Percentiles rank a stretch among this genome's conserved stretches.
phyloP scores from a whole-genome alignment of 495 filamentous ascomycete genomes.

The Penicillium macrosclerotiorum region DNA sequence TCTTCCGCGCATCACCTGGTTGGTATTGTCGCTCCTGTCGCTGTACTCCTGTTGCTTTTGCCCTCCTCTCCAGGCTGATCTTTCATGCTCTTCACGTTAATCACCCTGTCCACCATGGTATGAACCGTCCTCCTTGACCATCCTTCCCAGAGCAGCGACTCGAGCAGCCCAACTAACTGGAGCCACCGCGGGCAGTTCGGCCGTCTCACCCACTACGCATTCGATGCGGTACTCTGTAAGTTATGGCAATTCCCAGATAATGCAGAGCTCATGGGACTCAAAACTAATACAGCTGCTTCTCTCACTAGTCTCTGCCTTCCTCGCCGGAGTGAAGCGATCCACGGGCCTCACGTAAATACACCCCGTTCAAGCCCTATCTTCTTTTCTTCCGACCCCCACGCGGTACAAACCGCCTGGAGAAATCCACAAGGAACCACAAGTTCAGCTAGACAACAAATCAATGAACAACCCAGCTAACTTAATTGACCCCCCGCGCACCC shows the following conservation, averaged over 20 bases:
- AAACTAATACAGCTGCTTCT: slow-evolving; percentile 21
- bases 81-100: slow-evolving; percentile 8
- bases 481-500: slow-evolving; percentile 33
- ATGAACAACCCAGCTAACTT: slow-evolving; percentile 30
- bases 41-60: too few species aligned
- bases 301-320: slow-evolving; percentile 79
- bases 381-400: slow-evolving; percentile 1
- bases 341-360: slow-evolving; percentile 92
- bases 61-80: too few species aligned
- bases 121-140: slow-evolving; percentile 2
- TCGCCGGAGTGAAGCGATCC: slow-evolving; percentile 93
- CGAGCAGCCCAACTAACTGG: background rate
- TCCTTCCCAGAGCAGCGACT: too few species aligned
- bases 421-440: background rate
- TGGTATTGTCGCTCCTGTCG: too few species aligned
- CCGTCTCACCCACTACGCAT: slow-evolving; percentile 88
- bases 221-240: slow-evolving; percentile 91
- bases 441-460: too few species aligned
- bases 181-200: slow-evolving; percentile 68
- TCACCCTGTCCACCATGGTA: slow-evolving; percentile 21
- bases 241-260: slow-evolving; percentile 14
- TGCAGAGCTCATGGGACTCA: background rate
- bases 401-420: background rate
- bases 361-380: slow-evolving; percentile 5
- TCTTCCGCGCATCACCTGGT: slow-evolving; percentile 15